These are phyloP conservation scores for Salix caprea DNA, from an alignment of 345 rosid species.

Conservation along the genomic window DNA sequence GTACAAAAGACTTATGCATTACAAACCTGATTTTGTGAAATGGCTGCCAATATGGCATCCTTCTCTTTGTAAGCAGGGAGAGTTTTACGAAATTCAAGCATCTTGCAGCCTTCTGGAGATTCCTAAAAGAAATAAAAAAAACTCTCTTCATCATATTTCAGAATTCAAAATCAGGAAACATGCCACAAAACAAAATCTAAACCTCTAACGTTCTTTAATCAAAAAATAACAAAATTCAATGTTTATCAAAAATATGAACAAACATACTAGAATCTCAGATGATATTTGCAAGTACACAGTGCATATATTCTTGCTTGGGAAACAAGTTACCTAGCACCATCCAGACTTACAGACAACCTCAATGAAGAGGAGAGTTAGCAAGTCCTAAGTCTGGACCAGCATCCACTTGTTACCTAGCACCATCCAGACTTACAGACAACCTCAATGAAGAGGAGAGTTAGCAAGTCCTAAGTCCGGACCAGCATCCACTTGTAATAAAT, in stretches of 20 bases:
- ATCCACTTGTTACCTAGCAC: neutral
- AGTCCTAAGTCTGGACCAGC: neutral
- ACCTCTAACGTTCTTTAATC: neutral
- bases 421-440: neutral
- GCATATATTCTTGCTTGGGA: neutral
- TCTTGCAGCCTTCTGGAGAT: constrained; percentile 60
- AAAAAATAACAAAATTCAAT: neutral
- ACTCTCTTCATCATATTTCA: neutral
- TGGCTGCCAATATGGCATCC: constrained; percentile 53
- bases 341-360: neutral
- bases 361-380: neutral
- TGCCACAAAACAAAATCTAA: neutral
- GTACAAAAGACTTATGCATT: no score
- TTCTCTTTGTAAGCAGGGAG: constrained; percentile 83
- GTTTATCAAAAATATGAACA: neutral
- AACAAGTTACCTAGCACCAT: neutral
- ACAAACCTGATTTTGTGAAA: constrained; percentile 71
- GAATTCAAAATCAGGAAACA: neutral
- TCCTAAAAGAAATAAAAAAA: constrained; percentile 34
- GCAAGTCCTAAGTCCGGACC: neutral
- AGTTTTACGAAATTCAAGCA: constrained; percentile 58
- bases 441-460: neutral
- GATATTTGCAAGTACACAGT: neutral
- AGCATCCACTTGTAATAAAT: neutral
- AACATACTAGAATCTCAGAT: neutral